Conservation (phyloP, 345 rosid species). For the Arabis hirsuta region DNA sequence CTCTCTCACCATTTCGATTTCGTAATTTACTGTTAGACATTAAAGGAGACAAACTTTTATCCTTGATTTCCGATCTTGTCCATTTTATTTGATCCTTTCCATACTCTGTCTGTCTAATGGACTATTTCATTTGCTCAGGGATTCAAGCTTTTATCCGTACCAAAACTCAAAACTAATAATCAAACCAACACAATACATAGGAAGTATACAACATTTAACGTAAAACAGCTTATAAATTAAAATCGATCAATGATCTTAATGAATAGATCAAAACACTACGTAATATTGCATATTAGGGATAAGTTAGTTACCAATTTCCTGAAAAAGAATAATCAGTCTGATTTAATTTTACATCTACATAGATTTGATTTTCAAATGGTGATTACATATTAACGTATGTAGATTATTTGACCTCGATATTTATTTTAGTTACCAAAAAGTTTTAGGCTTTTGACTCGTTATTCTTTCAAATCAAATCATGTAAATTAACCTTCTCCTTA, state of each 20-base stretch:
- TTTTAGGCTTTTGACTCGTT: not conserved
- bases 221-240: not conserved
- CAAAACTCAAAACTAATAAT: constrained; percentile 2
- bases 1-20: too few relatives aligned
- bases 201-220: constrained; percentile 15
- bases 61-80: constrained; percentile 55
- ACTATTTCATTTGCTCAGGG: constrained; percentile 22
- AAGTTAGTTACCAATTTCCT: not conserved
- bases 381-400: not conserved
- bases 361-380: not conserved
- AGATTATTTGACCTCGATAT: not conserved
- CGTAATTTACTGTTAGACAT: constrained; percentile 25
- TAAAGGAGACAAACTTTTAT: constrained; percentile 55
- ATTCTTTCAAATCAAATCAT: not conserved
- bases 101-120: constrained; percentile 31
- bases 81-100: constrained; percentile 42
- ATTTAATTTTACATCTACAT: not conserved
- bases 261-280: not conserved
- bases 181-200: constrained; percentile 8
- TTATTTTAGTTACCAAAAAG: not conserved
- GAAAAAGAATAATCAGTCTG: not conserved
- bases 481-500: not conserved
- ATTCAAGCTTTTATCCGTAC: not conserved
- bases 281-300: constrained; percentile 9
- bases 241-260: not conserved